These are phyloP conservation scores for Penicillium desertorum DNA, from an alignment of 495 filamentous ascomycete genomes.

Conservation along the genomic window DNA sequence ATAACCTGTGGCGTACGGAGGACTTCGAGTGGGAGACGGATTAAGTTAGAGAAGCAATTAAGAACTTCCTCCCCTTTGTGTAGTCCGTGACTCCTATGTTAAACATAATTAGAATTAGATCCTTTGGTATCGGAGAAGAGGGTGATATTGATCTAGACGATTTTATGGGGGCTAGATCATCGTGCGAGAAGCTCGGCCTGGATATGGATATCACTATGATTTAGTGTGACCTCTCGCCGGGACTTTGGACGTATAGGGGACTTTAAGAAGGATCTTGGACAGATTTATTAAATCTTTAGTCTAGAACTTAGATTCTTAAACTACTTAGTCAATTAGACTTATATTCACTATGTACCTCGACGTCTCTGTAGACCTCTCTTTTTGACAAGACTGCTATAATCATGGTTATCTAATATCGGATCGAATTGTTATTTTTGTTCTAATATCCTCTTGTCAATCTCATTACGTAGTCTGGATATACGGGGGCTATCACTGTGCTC, in stretches of 20 bases:
- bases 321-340: too few species aligned
- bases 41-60: not conserved
- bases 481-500: too few species aligned
- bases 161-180: not conserved
- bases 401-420: too few species aligned
- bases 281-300: not conserved
- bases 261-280: not conserved
- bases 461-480: too few species aligned
- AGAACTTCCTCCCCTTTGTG: not conserved
- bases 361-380: too few species aligned
- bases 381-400: too few species aligned
- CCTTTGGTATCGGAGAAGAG: not conserved
- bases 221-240: not conserved
- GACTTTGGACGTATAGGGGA: not conserved
- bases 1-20: not conserved
- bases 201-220: not conserved
- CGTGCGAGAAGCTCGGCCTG: not conserved
- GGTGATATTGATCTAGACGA: not conserved
- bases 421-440: too few species aligned
- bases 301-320: too few species aligned
- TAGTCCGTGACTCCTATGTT: not conserved
- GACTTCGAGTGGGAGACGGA: not conserved
- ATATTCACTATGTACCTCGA: too few species aligned
- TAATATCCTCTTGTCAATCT: too few species aligned
- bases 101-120: not conserved